Base-by-base conservation (phyloP, 2,329 filamentous ascomycete species). In the Beauveria brongniartii region DNA sequence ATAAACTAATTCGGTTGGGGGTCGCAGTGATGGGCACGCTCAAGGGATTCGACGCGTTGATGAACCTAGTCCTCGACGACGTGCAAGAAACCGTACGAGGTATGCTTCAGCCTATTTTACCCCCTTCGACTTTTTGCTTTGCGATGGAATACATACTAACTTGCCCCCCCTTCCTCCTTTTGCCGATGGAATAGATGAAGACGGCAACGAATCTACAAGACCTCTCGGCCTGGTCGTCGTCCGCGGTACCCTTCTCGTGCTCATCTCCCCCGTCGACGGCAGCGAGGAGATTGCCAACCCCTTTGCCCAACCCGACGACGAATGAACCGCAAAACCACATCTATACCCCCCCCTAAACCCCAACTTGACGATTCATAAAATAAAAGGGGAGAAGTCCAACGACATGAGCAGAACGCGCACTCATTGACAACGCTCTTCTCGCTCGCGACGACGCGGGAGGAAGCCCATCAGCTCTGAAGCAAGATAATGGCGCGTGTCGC, bases 221-320 rank as follows among this genome's bases (percentile, higher is more conserved):
- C 83, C 88, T 20, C 85, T 96, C 22, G 92, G 92, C 57, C 82
- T 97, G 54, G 87, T 96, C 22, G 94, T 96, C 57, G 93, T 91
- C 46, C 86, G 94, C 66, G 94, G 94, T 63, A 97, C 94, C 8
- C 80, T 99, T 52, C 85, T 99, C 60, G 93, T 97, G 44, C 83
- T 96, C 64, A 91, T 99, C 71, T 94, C 91, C 64, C 94, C 94
- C 4, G 83, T 94, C 57, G 92, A 97, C 71, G 94, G 94, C 61
- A 97, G 91, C 76, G 92, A 97, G 76, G 88, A 93, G 75, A 99
- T 99, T 69, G 85, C 89, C 68, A 99, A 99, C 73, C 94, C 94
- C 0, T 99, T 97, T 71, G 79, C 89, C 58, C 86, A 91, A 70
- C 80, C 82, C 26, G 88, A 91, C 53, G 88, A 91, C 66, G 85